Conservation (phyloP, 2,329 filamentous ascomycete species). For the Sporothrix globosa region DNA sequence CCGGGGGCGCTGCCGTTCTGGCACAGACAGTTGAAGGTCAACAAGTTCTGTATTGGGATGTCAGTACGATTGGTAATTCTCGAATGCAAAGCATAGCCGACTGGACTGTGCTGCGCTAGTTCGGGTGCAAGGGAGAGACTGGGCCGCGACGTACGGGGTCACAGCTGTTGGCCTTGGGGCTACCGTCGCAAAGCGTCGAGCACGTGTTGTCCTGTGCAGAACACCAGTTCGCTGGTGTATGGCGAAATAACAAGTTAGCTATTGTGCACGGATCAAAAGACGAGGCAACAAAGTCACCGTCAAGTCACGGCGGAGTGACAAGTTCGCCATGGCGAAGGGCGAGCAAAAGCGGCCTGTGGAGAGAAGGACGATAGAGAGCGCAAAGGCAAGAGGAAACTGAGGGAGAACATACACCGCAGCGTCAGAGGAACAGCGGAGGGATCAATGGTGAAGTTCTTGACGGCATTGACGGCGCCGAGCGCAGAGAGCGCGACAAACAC, state of each 20-base stretch:
- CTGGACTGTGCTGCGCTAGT: neutral
- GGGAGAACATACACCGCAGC: conserved; percentile 47
- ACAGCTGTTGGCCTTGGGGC: conserved; percentile 51
- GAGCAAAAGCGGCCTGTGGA: neutral
- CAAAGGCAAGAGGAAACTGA: neutral
- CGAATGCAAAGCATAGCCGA: conserved; percentile 1
- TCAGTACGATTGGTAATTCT: neutral
- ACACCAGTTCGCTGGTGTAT: conserved; percentile 54
- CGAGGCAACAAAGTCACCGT: neutral
- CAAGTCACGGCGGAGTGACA: neutral
- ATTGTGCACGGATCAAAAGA: conserved; percentile 28
- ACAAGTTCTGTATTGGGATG: conserved; percentile 44
- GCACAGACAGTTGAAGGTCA: conserved; percentile 57
- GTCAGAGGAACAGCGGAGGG: conserved; percentile 43
- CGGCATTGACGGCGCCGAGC: conserved; percentile 44
- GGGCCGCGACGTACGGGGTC: conserved; percentile 47
- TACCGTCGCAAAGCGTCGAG: conserved; percentile 50
- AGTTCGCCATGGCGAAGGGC: neutral
- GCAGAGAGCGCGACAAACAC: conserved; percentile 51
- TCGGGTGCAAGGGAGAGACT: neutral
- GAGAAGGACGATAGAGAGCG: neutral
- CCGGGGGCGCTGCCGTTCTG: conserved; percentile 54
- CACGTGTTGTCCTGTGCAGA: conserved; percentile 56
- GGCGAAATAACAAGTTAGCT: conserved; percentile 34
- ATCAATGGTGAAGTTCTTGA: conserved; percentile 54